Evolutionary conservation across 495 filamentous ascomycete species (phyloP).

Genomic region (Pyrenula aspistea): DNA sequence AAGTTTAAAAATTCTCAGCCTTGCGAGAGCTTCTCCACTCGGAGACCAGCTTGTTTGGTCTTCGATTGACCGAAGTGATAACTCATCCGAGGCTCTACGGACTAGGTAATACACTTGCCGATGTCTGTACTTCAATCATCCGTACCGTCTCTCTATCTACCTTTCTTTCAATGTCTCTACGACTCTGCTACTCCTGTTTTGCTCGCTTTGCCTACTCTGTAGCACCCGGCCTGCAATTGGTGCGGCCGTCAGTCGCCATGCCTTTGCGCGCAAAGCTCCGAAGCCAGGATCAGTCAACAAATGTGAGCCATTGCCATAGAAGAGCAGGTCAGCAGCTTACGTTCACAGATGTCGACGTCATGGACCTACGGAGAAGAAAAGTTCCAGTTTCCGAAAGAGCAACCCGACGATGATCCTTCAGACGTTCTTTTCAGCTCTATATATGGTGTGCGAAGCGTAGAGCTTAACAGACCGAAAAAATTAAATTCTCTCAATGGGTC

Average conservation of each 20-base stretch:
- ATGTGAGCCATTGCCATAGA: no score
- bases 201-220: neutral
- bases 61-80: neutral
- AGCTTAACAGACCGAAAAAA: slow-evolving; percentile 87
- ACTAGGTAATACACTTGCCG: no score
- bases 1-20: neutral
- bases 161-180: neutral
- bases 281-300: slow-evolving; percentile 32
- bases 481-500: slow-evolving; percentile 83
- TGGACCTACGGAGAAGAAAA: slow-evolving; percentile 11
- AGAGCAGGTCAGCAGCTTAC: slow-evolving; percentile 26
- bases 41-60: neutral
- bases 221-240: neutral
- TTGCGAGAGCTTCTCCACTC: neutral
- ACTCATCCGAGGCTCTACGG: neutral
- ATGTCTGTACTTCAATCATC: no score
- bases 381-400: slow-evolving; percentile 31
- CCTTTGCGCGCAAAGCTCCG: slow-evolving; percentile 78
- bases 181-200: neutral
- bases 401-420: slow-evolving; percentile 59
- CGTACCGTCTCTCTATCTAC: neutral
- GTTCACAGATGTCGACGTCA: slow-evolving; percentile 44
- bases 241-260: slow-evolving; percentile 37
- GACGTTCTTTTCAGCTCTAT: slow-evolving; percentile 85
- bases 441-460: slow-evolving; percentile 82